A percentile compares a stretch with the other conserved stretches of the same genome.
These are phyloP conservation scores for Botrytis fragariae DNA, from an alignment of 2,329 filamentous ascomycete species.

Conservation along the genomic window DNA sequence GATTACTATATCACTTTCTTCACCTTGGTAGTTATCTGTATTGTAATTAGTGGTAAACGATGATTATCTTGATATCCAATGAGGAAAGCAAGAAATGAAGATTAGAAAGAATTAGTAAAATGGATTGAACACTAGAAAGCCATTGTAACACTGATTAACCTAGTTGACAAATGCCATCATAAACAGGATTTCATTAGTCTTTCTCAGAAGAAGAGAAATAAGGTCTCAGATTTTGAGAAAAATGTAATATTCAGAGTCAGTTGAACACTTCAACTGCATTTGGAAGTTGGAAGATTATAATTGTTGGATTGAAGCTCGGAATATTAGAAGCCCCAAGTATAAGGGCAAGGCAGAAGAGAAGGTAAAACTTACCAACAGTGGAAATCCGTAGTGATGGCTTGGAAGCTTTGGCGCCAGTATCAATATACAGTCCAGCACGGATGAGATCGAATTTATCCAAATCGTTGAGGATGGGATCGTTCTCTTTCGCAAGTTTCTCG, in stretches of 20 bases:
- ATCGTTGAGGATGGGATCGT: conserved; percentile 66
- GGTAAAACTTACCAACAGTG: conserved; percentile 58
- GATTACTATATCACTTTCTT: conserved; percentile 72
- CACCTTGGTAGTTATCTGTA: conserved; percentile 74
- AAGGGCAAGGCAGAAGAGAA: neutral
- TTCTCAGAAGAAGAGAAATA: neutral
- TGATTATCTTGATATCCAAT: neutral
- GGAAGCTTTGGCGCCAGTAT: conserved; percentile 51
- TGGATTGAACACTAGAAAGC: neutral
- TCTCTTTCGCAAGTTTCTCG: conserved; percentile 52
- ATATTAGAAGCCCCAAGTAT: neutral
- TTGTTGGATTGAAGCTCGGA: neutral
- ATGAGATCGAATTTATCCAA: conserved; percentile 63
- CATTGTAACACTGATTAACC: neutral
- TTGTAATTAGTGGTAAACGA: neutral
- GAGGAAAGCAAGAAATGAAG: neutral
- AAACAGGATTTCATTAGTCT: neutral
- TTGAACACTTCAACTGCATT: neutral
- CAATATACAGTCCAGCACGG: conserved; percentile 53
- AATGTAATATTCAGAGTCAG: neutral
- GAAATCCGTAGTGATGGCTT: conserved; percentile 60
- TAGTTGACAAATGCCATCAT: neutral
- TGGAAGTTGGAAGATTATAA: neutral
- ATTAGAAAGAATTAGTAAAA: neutral
- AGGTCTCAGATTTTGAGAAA: neutral